Evolutionary conservation across 1,139 yeast species (phyloP).

Genomic region (Candida dubliniensis): DNA sequence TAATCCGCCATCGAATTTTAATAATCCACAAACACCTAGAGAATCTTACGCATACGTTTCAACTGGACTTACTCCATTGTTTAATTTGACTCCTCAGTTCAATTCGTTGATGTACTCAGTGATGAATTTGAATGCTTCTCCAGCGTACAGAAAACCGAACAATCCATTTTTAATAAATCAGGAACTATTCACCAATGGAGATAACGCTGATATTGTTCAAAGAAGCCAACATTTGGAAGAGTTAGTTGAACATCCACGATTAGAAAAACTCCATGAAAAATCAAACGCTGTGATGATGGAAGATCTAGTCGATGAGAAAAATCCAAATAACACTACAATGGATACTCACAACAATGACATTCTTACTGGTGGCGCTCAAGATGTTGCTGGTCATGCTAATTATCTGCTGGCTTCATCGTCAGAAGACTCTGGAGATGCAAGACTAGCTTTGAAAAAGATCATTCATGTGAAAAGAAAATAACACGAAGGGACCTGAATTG

Average conservation of each 20-base stretch:
- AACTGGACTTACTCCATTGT: conserved; percentile 39
- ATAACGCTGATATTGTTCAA: conserved; percentile 2
- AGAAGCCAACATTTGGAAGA: conserved; percentile 2
- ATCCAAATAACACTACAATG: not conserved
- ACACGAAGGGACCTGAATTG: not conserved
- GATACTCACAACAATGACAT: not conserved
- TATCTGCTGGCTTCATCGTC: conserved; percentile 9
- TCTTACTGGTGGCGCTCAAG: not conserved
- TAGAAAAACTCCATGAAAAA: conserved; percentile 2
- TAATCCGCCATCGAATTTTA: not conserved
- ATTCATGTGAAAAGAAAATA: conserved; percentile 36
- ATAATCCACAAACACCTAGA: conserved; percentile 40
- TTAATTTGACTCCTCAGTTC: conserved; percentile 46
- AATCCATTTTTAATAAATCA: conserved; percentile 32
- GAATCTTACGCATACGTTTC: conserved; percentile 27
- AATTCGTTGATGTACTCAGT: conserved; percentile 44
- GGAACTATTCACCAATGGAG: conserved; percentile 27
- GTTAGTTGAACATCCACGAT: conserved; percentile 5
- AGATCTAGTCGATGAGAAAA: not conserved
- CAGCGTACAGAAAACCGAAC: conserved; percentile 28
- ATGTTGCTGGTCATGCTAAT: not conserved
- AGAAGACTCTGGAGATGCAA: conserved; percentile 43
- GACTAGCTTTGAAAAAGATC: conserved; percentile 42
- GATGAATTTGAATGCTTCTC: conserved; percentile 28
- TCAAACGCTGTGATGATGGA: not conserved